Evolutionary conservation across 441 rosid genomes (phyloP), one percentile per base, ranked within the genome.

Genomic region (Eruca vesicaria): DNA sequence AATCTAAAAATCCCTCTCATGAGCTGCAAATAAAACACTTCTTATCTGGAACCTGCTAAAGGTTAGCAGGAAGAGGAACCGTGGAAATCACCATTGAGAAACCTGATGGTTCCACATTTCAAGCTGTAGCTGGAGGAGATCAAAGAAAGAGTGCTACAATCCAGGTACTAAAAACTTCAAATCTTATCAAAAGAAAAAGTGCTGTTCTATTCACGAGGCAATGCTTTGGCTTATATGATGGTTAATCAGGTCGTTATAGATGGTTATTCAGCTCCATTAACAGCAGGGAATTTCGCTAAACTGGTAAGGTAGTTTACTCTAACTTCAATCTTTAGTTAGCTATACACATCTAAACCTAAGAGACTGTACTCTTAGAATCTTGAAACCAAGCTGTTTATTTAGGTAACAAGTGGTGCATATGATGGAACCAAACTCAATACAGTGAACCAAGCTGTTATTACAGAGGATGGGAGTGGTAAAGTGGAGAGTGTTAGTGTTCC

Each of bases 241-340:
- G 55, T 23, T 23, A 65, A 75, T 76, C 86, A 95, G 98, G 84
- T 95, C 32, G 84, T 90, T 72, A 71, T 95, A 41, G 99, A 95
- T 82, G 99, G 98, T 73, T 95, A 83, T 81, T 95, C 97, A 65
- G 99, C 98, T 26, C 99, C 99, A 9, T 70, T 95, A 73, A 95
- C 98, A 6, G 86, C 96, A 1, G 99, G 98, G 70, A 95, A 93
- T 80, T 83, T 95, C 1, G 90, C 88, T 72, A 95, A 95, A 85
- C 92, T 88, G 99, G 98, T 95, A 93, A 90, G 97, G 97, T 89
- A 90, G 86, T 88, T 83, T 74, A 82, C 81, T 80, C 83, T 81
- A 84, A 77, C 76, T 76, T 82, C 63, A 57, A 43, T 73, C 80
- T 80, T 53, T 64, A 15, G 12, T 29, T 61, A 61, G 73, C 58